A percentile compares a stretch with the other conserved stretches of the same genome.
These are phyloP conservation scores for Candida methanosorbosa DNA, from an alignment of 805 yeast genomes.

Conservation along the genomic window DNA sequence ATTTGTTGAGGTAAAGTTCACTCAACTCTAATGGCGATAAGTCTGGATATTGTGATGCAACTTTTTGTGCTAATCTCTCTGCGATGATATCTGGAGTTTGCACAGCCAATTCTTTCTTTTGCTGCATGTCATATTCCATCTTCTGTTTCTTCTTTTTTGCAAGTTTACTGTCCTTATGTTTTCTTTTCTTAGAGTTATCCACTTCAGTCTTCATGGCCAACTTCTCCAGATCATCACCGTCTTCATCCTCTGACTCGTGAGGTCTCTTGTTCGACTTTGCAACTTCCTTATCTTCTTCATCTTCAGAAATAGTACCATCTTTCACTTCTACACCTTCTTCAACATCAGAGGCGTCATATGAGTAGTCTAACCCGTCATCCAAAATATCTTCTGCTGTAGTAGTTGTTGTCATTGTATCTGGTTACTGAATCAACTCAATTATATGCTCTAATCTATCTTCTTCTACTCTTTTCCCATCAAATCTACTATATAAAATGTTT, in stretches of 20 bases:
- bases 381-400: conserved; percentile 53
- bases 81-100: conserved; percentile 53
- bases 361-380: conserved; percentile 68
- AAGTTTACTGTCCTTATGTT: conserved; percentile 32
- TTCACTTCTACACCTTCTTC: not conserved
- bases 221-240: conserved; percentile 2
- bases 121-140: conserved; percentile 54
- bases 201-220: conserved; percentile 5
- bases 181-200: conserved; percentile 18
- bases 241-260: conserved; percentile 3
- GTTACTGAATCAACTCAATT: too few species aligned
- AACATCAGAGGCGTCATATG: conserved; percentile 12
- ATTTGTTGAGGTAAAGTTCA: conserved; percentile 48
- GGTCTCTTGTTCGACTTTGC: conserved; percentile 3
- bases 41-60: conserved; percentile 54
- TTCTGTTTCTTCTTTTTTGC: conserved; percentile 57
- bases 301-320: too few species aligned
- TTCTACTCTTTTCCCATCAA: too few species aligned
- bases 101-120: conserved; percentile 46
- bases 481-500: too few species aligned
- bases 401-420: too few species aligned
- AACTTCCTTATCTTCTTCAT: conserved; percentile 21
- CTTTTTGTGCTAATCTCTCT: conserved; percentile 54
- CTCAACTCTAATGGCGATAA: conserved; percentile 68
- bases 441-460: too few species aligned